Percentiles rank a stretch among this genome's conserved stretches.
These are phyloP conservation scores for Physaria fendleri DNA, from an alignment of 345 rosid genomes.

Conservation along the genomic window DNA sequence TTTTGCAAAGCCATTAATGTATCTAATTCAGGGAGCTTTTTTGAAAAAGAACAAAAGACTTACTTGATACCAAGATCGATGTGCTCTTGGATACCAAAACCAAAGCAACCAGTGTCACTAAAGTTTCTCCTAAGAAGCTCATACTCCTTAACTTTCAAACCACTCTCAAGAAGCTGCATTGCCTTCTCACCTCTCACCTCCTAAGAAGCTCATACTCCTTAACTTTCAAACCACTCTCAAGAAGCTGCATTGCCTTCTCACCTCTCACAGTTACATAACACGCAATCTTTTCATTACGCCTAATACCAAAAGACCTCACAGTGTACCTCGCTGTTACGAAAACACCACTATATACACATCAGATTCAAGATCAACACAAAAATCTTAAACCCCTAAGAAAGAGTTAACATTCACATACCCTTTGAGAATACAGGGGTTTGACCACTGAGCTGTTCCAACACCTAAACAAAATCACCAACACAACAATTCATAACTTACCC, in stretches of 20 bases:
- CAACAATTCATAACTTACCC: neutral
- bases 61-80: constrained; percentile 61
- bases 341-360: neutral
- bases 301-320: constrained; percentile 55
- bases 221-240: constrained; percentile 57
- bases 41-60: neutral
- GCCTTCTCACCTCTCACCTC: constrained; percentile 57
- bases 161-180: constrained; percentile 58
- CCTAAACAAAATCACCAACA: constrained; percentile 7
- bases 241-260: constrained; percentile 56
- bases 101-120: constrained; percentile 64
- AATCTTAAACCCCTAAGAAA: neutral
- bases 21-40: neutral
- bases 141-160: constrained; percentile 56
- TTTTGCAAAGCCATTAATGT: neutral
- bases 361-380: neutral
- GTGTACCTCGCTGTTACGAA: constrained; percentile 44
- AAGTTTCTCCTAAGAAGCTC: constrained; percentile 46
- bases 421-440: constrained; percentile 35
- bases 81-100: constrained; percentile 62
- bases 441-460: constrained; percentile 37
- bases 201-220: constrained; percentile 47
- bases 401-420: constrained; percentile 10
- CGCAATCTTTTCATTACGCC: constrained; percentile 59
- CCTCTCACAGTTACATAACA: constrained; percentile 57